Percentiles rank a stretch among this genome's conserved stretches.
These are phyloP conservation scores for Gossypium ekmanianum DNA, from an alignment of 345 rosid genomes.

Conservation along the genomic window DNA sequence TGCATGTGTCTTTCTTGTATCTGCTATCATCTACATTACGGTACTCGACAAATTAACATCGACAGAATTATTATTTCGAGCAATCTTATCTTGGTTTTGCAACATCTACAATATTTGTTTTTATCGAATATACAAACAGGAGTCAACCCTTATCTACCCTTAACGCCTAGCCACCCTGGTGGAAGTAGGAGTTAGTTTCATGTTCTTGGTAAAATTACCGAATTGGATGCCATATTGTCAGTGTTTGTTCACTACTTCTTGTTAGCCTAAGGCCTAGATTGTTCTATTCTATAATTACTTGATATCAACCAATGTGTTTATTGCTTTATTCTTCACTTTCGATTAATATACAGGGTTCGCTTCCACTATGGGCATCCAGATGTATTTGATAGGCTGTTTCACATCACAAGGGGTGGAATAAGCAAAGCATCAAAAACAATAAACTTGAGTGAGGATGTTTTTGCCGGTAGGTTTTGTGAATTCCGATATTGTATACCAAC, in stretches of 20 bases:
- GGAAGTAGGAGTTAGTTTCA: background rate
- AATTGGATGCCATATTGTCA: background rate
- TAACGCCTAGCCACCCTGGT: background rate
- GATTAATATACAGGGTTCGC: constrained; percentile 55
- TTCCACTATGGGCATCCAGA: constrained; percentile 99
- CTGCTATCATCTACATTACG: background rate
- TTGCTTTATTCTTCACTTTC: constrained; percentile 8
- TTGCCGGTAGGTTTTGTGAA: constrained; percentile 56
- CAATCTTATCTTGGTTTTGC: background rate
- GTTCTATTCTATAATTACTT: background rate
- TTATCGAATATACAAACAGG: background rate
- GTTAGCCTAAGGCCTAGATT: constrained; percentile 3
- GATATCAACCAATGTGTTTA: background rate
- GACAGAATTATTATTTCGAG: background rate
- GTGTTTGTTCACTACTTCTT: constrained; percentile 4
- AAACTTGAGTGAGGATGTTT: constrained; percentile 91
- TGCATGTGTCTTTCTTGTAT: background rate
- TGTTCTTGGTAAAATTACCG: background rate
- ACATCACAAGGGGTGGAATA: constrained; percentile 95
- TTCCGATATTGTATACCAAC: constrained; percentile 13
- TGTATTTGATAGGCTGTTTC: constrained; percentile 87
- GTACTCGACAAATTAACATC: background rate
- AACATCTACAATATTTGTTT: background rate
- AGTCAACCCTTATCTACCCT: background rate
- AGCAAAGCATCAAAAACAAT: constrained; percentile 96